These are phyloP conservation scores for Dujonia santamariae DNA, from an alignment of 1,139 yeast species.

Conservation along the genomic window DNA sequence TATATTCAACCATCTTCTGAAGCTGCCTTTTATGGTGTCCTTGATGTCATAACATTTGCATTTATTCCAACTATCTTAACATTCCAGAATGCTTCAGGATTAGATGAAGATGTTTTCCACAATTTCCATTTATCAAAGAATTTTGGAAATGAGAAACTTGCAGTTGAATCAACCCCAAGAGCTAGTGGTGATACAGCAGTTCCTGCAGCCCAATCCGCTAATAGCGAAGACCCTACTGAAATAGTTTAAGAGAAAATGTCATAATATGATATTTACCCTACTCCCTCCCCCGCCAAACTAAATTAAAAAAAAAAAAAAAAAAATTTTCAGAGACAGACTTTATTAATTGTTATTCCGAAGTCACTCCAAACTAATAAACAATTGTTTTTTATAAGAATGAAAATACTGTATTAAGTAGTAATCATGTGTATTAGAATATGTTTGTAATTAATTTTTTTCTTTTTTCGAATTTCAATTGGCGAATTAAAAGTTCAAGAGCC, in stretches of 20 bases:
- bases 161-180: conserved; percentile 31
- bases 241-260: conserved; percentile 3
- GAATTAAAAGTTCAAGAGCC: conserved; percentile 35
- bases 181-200: conserved; percentile 36
- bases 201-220: too few relatives aligned
- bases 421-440: not conserved
- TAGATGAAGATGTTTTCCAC: conserved; percentile 31
- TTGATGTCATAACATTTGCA: conserved; percentile 49
- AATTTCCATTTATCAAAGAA: conserved; percentile 11
- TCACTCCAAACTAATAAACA: too few relatives aligned
- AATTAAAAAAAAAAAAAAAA: too few relatives aligned
- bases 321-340: too few relatives aligned
- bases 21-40: conserved; percentile 61
- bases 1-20: conserved; percentile 64
- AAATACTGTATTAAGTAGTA: too few relatives aligned
- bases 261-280: too few relatives aligned
- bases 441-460: not conserved
- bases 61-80: conserved; percentile 39
- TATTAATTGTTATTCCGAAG: not conserved
- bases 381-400: too few relatives aligned
- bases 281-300: too few relatives aligned
- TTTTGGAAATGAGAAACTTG: conserved; percentile 18
- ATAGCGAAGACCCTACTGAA: conserved; percentile 1
- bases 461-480: too few relatives aligned
- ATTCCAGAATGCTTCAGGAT: conserved; percentile 23